Percentiles rank a stretch among this genome's conserved stretches.
Evolutionary conservation across 2,329 filamentous ascomycete species (phyloP).

Genomic region (Talaromyces verruculosus): DNA sequence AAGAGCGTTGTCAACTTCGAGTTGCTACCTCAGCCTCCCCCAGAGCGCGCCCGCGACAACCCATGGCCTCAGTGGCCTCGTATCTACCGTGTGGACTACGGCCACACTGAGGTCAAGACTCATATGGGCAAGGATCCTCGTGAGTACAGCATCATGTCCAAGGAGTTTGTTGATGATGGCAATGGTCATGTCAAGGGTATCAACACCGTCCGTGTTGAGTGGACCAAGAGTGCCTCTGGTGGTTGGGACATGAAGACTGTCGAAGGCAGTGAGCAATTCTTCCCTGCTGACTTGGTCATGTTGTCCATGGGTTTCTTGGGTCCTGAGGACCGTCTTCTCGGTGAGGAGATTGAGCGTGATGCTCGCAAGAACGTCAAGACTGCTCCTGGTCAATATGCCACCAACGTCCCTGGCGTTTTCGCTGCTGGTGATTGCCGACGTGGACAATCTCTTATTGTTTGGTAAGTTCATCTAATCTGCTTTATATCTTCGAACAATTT

Average conservation of each 20-base stretch:
- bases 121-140: conserved; percentile 95
- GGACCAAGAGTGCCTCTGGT: conserved; percentile 83
- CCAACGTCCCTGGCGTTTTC: conserved; percentile 85
- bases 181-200: conserved; percentile 88
- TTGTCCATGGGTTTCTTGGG: conserved; percentile 97
- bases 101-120: conserved; percentile 91
- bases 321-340: conserved; percentile 83
- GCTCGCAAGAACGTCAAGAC: conserved; percentile 96
- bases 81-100: conserved; percentile 98
- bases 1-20: conserved; percentile 98
- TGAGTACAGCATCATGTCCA: conserved; percentile 97
- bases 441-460: conserved; percentile 93
- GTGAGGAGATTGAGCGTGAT: conserved; percentile 87
- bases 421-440: conserved; percentile 93
- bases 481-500: not conserved
- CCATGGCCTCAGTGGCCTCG: conserved; percentile 98
- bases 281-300: conserved; percentile 90
- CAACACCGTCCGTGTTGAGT: conserved; percentile 92
- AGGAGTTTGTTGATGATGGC: conserved; percentile 91
- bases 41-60: conserved; percentile 88
- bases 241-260: conserved; percentile 99
- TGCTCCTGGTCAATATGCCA: conserved; percentile 78
- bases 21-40: conserved; percentile 85
- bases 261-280: conserved; percentile 90
- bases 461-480: conserved; percentile 57